Percentiles rank a stretch among this genome's conserved stretches.
Conservation (phyloP, 345 rosid genomes). For the Euphorbia pulcherrima region DNA sequence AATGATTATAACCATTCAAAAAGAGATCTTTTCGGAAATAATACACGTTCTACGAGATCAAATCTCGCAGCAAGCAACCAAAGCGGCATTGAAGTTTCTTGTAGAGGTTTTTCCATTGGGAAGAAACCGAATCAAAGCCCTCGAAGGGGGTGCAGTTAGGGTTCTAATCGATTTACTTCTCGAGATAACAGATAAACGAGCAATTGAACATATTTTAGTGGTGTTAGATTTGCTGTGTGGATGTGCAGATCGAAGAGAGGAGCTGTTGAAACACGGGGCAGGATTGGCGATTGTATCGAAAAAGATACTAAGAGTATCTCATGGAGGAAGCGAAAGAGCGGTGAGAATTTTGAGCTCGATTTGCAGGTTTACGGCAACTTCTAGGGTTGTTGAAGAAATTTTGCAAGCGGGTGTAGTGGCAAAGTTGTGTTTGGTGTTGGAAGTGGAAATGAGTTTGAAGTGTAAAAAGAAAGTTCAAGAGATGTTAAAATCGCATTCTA, state of each 20-base stretch:
- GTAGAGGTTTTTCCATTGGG: constrained; percentile 53
- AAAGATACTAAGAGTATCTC: constrained; percentile 58
- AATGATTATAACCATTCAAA: constrained; percentile 36
- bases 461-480: constrained; percentile 46
- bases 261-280: constrained; percentile 50
- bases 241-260: constrained; percentile 57
- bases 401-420: constrained; percentile 52
- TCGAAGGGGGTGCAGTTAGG: constrained; percentile 50
- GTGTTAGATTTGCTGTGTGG: constrained; percentile 46
- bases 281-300: constrained; percentile 59
- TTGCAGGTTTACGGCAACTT: constrained; percentile 41
- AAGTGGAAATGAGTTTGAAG: constrained; percentile 37
- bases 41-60: constrained; percentile 46
- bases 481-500: constrained; percentile 48
- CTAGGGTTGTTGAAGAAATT: constrained; percentile 54
- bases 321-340: constrained; percentile 41
- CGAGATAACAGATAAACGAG: constrained; percentile 46
- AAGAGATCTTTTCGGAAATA: constrained; percentile 42
- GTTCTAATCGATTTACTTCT: constrained; percentile 63
- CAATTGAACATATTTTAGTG: constrained; percentile 40
- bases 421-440: constrained; percentile 52
- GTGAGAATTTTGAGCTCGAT: constrained; percentile 47
- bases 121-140: constrained; percentile 64
- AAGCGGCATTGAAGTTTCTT: constrained; percentile 51
- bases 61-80: constrained; percentile 57